phyloP scores from a whole-genome alignment of 768 basidiomycete species.

The Paxillus ammoniavirescens region DNA sequence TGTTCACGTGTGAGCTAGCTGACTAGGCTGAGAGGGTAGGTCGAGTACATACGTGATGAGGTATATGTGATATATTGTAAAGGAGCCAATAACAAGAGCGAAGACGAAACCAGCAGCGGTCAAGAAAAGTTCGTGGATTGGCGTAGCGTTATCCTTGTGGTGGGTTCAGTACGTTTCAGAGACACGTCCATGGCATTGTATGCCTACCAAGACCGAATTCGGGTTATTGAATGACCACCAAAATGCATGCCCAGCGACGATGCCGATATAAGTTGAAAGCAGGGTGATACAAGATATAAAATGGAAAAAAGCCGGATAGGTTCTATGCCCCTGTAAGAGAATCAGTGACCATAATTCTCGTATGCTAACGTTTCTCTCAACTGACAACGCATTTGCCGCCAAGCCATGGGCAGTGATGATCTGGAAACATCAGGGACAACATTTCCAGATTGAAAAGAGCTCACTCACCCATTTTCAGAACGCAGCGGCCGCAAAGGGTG shows the following conservation, averaged over 20 bases:
- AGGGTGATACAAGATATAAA: slow-evolving; percentile 65
- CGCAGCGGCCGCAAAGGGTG: slow-evolving; percentile 69
- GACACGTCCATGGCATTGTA: not conserved
- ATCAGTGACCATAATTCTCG: not conserved
- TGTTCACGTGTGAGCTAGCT: slow-evolving; percentile 24
- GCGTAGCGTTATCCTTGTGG: slow-evolving; percentile 57
- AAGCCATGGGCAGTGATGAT: slow-evolving; percentile 88
- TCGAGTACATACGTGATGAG: slow-evolving; percentile 58
- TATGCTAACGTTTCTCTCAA: not conserved
- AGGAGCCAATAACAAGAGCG: slow-evolving; percentile 68
- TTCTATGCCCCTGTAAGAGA: slow-evolving; percentile 66
- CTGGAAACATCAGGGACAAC: slow-evolving; percentile 35
- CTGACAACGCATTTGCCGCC: slow-evolving; percentile 74
- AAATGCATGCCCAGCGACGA: slow-evolving; percentile 51
- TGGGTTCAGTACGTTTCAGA: slow-evolving; percentile 4
- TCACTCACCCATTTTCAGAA: slow-evolving; percentile 78
- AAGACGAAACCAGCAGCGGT: slow-evolving; percentile 59
- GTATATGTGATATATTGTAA: slow-evolving; percentile 74
- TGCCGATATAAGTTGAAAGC: slow-evolving; percentile 59
- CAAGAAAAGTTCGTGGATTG: slow-evolving; percentile 69
- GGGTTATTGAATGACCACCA: slow-evolving; percentile 68
- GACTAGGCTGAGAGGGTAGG: not conserved
- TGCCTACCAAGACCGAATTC: slow-evolving; percentile 51
- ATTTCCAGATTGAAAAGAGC: not conserved
- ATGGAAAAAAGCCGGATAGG: slow-evolving; percentile 81